Base-by-base conservation (phyloP, 768 basidiomycete species). In the Lentinula sp. region DNA sequence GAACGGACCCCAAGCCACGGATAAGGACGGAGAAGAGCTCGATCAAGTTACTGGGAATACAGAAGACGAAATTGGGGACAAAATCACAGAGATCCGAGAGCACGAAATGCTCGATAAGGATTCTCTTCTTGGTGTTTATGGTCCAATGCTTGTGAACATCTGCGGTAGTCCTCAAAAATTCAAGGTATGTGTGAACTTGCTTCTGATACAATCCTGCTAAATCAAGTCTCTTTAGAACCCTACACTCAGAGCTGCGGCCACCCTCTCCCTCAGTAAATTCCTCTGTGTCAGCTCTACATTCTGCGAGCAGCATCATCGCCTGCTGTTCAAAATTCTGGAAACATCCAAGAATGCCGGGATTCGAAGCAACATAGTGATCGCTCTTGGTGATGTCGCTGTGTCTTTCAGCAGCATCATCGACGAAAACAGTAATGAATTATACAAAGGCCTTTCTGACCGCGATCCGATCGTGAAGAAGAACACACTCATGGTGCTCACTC, bases 371-470 rank as follows among this genome's bases (percentile, higher is more conserved):
- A 93, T 97, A 69, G 95, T 96, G 64, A 99, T 99, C 67, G 95
- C 95, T 2, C 85, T 99, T 4, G 96, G 97, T 6, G 97, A 99
- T 66, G 91, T 98, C 41, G 96, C 96, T 0, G 94, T 98, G 15
- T 97, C 91, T n/a, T 98, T 98, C 81, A 95, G 93, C 72, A 94
- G 77, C 63, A 92, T 99, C 74, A 85, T 99, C 65, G 96, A 98
- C 73, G 95, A 99, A 78, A 97, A 96, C 77, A 93, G 90, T 75
- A 90, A 94, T 67, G 91, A 95, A 66, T 79, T 99, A 2, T 99
- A 98, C 79, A 90, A 89, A 69, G 96, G 96, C 2, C 83, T 98
- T 39, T 89, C 91, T 10, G 97, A 99, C 71, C 77, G 77, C 43
- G 85, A 96, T 66, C 74, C 93, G 9, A 84, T 89, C 43, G 96